Evolutionary conservation across 2,329 filamentous ascomycete species (phyloP), one percentile per base, ranked within the genome.

Genomic region (Aspergillus quadrilineatus): DNA sequence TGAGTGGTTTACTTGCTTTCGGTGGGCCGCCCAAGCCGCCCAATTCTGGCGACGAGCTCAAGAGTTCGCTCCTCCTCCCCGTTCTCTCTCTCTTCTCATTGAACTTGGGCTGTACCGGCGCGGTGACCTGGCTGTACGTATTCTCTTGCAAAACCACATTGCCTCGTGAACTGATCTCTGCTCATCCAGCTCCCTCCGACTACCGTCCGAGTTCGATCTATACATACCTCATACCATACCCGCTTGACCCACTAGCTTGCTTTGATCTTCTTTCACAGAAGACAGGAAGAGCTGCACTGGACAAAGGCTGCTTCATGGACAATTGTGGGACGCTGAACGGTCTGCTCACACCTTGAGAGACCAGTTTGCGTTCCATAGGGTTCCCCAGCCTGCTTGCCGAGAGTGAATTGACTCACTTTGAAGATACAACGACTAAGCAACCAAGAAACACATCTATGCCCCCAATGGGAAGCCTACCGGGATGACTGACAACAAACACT

Each of bases 341-440:
- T 79, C 75, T 74, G 66, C 77, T 79, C 77, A 69, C 65, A 66
- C 59, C 64, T 58, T 75, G 77, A 78, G 77, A 78, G 76, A 73
- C 75, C 74, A 74, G 72, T 77, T 78, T 77, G 77, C 77, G 76
- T 79, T 79, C 76, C 76, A 78, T 78, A 72, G 73, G 76, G 72
- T 75, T 75, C 75, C 73, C 72, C 74, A 75, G 73, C 74, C 73
- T 73, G 67, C 57, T 55, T 42, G 51, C 56, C 49, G 22, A 42
- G 36, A 43, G 46, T 60, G 52, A 34, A 43, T 43, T 53, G 9
- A 29, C 53, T 43, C 46, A 45, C 45, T 26, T 41, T 43, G 36
- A 37, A 22, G 26, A 54, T 45, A 15, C 37, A 45, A 49, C 58
- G 50, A 60, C 60, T 58, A 55, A 58, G 48, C 56, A 26, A 34